Conservation (phyloP, 2,329 filamentous ascomycete genomes). For the Hymenoscyphus occultus region DNA sequence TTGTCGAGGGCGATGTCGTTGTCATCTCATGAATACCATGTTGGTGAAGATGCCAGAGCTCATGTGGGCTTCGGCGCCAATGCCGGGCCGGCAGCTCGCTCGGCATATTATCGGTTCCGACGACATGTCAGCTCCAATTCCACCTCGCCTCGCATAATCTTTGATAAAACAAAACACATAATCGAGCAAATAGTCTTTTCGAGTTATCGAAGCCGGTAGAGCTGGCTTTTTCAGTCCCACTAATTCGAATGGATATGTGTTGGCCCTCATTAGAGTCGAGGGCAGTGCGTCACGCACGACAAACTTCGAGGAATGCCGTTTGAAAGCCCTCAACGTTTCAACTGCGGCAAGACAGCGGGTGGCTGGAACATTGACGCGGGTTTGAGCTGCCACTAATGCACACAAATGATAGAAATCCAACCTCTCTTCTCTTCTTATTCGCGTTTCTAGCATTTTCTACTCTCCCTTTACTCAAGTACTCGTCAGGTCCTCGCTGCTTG, state of each 20-base stretch:
- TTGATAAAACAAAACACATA: not conserved
- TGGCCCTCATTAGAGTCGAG: not conserved
- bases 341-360: slow-evolving; percentile 7
- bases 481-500: slow-evolving; percentile 6
- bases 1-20: not conserved
- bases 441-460: not conserved
- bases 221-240: not conserved
- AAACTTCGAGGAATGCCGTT: slow-evolving; percentile 13
- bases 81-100: no score
- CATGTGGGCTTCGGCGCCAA: not conserved
- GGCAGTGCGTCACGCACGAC: not conserved
- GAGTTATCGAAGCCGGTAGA: not conserved
- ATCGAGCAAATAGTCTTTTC: not conserved
- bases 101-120: no score
- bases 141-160: not conserved
- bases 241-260: not conserved
- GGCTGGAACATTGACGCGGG: slow-evolving; percentile 8
- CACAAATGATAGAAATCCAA: slow-evolving; percentile 2
- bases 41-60: slow-evolving; percentile 26
- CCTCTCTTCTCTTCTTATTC: not conserved
- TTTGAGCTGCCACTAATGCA: not conserved
- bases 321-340: slow-evolving; percentile 12
- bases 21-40: not conserved
- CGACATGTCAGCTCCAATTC: no score
- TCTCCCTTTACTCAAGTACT: not conserved